phyloP scores from a whole-genome alignment of 1,284 basidiomycete species.

The Cryptococcus jaspeensis region DNA sequence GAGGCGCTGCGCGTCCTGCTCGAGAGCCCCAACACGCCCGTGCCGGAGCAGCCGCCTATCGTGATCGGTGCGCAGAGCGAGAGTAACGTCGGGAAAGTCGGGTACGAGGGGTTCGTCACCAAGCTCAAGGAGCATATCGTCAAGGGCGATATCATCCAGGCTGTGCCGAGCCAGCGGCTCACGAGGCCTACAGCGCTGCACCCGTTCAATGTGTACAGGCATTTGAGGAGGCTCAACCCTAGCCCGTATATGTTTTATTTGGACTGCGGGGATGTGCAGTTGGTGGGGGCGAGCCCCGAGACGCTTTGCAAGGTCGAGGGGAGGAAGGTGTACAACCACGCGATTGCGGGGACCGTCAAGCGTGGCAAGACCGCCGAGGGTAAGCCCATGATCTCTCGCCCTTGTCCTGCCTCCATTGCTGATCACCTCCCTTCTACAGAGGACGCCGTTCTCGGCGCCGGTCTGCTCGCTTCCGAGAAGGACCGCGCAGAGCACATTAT shows the following conservation, averaged over 20 bases:
- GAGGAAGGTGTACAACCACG: constrained; percentile 93
- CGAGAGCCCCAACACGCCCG: constrained; percentile 59
- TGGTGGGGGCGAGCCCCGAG: constrained; percentile 97
- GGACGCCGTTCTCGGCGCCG: constrained; percentile 74
- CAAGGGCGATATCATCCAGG: constrained; percentile 97
- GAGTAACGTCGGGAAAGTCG: constrained; percentile 90
- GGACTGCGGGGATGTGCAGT: constrained; percentile 85
- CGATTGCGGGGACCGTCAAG: constrained; percentile 93
- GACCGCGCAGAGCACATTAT: constrained; percentile 98
- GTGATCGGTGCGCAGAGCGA: constrained; percentile 63
- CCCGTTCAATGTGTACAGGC: constrained; percentile 95
- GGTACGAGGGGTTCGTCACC: constrained; percentile 91
- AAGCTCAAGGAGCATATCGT: constrained; percentile 90
- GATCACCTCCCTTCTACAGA: constrained; percentile 58
- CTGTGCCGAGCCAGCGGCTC: constrained; percentile 92
- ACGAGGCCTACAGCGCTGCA: constrained; percentile 81
- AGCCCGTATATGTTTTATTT: constrained; percentile 99
- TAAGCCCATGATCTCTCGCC: constrained; percentile 47
- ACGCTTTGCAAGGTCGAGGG: constrained; percentile 94
- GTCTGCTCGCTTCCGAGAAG: constrained; percentile 80
- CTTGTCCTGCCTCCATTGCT: not conserved
- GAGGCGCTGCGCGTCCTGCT: constrained; percentile 69
- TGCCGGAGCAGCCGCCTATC: constrained; percentile 57
- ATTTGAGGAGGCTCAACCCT: constrained; percentile 90
- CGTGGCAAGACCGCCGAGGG: constrained; percentile 82